A percentile compares a stretch with the other conserved stretches of the same genome.
Evolutionary conservation across 106 monocot species (phyloP).

Genomic region (Narthecium ossifragum): DNA sequence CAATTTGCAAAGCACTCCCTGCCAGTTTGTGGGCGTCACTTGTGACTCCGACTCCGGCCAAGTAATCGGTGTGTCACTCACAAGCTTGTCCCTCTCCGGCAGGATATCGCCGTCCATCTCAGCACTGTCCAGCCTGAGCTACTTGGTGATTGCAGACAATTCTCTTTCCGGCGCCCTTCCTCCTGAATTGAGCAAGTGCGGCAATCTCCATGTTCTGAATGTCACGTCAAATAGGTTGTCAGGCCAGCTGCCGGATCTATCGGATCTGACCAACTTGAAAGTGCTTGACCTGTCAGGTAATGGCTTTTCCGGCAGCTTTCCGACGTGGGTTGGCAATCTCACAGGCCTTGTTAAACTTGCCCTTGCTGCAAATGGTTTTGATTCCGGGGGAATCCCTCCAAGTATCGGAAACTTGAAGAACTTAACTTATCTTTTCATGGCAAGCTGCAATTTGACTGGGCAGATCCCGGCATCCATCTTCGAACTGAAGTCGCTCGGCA

Average conservation of each 20-base stretch:
- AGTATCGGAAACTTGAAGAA: slow-evolving; percentile 65
- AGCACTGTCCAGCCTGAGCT: slow-evolving; percentile 19
- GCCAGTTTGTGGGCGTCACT: slow-evolving; percentile 47
- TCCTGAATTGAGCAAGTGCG: slow-evolving; percentile 35
- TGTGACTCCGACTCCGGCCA: slow-evolving; percentile 37
- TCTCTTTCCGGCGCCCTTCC: slow-evolving; percentile 41
- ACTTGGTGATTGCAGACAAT: slow-evolving; percentile 40
- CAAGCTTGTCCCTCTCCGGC: slow-evolving; percentile 57
- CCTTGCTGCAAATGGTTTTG: slow-evolving; percentile 51
- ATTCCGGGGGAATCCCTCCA: slow-evolving; percentile 36
- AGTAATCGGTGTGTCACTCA: slow-evolving; percentile 55
- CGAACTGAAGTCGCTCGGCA: slow-evolving; percentile 30
- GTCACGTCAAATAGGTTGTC: slow-evolving; percentile 49
- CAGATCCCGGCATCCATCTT: slow-evolving; percentile 56
- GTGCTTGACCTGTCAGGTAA: slow-evolving; percentile 63
- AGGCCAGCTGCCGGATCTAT: slow-evolving; percentile 59
- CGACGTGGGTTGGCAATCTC: slow-evolving; percentile 62
- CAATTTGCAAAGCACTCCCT: slow-evolving; percentile 39
- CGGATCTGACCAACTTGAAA: slow-evolving; percentile 32
- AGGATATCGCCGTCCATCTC: slow-evolving; percentile 44
- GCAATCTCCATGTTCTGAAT: slow-evolving; percentile 52
- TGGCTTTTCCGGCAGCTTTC: slow-evolving; percentile 42
- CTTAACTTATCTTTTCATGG: slow-evolving; percentile 59
- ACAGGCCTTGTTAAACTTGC: slow-evolving; percentile 28
- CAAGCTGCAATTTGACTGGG: slow-evolving; percentile 47